These are phyloP conservation scores for Leucosporidium yakuticum DNA, from an alignment of 768 basidiomycete species.

Conservation along the genomic window DNA sequence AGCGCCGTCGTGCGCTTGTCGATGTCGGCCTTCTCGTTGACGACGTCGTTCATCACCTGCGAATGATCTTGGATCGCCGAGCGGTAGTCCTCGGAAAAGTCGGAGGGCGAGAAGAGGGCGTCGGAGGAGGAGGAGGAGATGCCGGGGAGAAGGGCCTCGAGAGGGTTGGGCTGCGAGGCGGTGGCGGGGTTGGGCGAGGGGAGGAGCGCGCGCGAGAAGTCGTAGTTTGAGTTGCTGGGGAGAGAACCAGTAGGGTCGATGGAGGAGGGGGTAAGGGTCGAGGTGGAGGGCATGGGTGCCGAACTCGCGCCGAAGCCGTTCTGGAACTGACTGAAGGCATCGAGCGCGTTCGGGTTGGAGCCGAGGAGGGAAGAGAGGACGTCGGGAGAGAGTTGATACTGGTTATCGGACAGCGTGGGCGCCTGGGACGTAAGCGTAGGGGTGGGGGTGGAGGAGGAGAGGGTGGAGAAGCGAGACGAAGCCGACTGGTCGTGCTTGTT, in stretches of 20 bases:
- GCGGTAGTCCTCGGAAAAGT: neutral
- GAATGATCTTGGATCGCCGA: slow-evolving; percentile 9
- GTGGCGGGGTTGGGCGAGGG: neutral
- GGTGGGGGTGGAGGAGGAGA: slow-evolving; percentile 19
- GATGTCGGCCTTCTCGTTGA: slow-evolving; percentile 23
- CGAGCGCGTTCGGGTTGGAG: slow-evolving; percentile 14
- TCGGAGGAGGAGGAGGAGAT: neutral
- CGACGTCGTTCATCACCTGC: slow-evolving; percentile 1
- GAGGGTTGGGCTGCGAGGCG: neutral
- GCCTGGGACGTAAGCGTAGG: neutral
- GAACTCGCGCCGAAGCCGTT: slow-evolving; percentile 1
- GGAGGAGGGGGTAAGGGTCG: neutral
- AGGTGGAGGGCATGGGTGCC: neutral
- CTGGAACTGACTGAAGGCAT: slow-evolving; percentile 10
- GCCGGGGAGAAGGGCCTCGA: neutral
- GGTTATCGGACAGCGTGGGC: neutral
- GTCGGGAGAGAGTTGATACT: slow-evolving; percentile 20
- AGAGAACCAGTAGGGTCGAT: neutral
- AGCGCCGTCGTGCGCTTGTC: slow-evolving; percentile 28
- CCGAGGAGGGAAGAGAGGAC: slow-evolving; percentile 18
- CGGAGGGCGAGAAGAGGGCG: slow-evolving; percentile 9
- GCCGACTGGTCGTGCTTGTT: neutral
- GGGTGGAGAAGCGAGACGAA: slow-evolving; percentile 21
- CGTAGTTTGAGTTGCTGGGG: slow-evolving; percentile 1
- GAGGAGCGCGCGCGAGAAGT: slow-evolving; percentile 4